Percentiles rank a stretch among this genome's conserved stretches.
Evolutionary conservation across 371 early-diverging fungal species (phyloP).

Genomic region (Apophysomyces trapeziformis): DNA sequence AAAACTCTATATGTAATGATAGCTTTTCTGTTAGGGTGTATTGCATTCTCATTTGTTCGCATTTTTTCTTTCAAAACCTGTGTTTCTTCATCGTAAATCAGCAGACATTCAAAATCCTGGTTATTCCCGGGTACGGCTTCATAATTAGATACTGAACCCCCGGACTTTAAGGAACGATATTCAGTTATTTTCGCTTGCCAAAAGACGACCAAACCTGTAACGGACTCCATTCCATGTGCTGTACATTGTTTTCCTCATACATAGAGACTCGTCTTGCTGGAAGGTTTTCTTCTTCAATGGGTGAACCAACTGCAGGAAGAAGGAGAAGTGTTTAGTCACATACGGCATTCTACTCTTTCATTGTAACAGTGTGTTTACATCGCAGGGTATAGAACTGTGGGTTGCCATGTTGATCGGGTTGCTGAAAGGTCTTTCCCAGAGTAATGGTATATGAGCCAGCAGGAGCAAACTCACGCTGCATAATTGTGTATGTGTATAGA

Average conservation of each 20-base stretch:
- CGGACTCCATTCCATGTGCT: slow-evolving; percentile 5
- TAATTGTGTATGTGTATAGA: not conserved
- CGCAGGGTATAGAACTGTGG: slow-evolving; percentile 3
- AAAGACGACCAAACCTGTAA: not conserved
- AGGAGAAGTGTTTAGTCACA: not conserved
- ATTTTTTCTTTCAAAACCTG: not conserved
- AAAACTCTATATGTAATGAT: not conserved
- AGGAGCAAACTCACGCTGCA: slow-evolving; percentile 7
- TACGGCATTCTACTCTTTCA: too few species aligned
- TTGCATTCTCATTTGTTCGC: not conserved
- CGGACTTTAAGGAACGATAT: not conserved
- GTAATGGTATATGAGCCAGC: slow-evolving; percentile 9
- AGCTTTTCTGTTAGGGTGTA: not conserved
- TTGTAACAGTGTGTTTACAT: not conserved
- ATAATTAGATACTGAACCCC: not conserved
- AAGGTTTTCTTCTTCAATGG: not conserved
- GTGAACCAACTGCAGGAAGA: not conserved
- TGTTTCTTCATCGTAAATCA: slow-evolving; percentile 4
- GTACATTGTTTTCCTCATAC: not conserved
- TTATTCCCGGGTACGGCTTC: not conserved
- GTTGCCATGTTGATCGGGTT: slow-evolving; percentile 3
- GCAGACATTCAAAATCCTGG: not conserved
- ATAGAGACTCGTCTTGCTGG: slow-evolving; percentile 1
- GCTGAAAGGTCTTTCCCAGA: slow-evolving; percentile 3
- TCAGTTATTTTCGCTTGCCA: not conserved